A percentile compares a stretch with the other conserved stretches of the same genome.
Conservation (phyloP, 176 grass and related monocot genomes). For the Aegilops bicornis region DNA sequence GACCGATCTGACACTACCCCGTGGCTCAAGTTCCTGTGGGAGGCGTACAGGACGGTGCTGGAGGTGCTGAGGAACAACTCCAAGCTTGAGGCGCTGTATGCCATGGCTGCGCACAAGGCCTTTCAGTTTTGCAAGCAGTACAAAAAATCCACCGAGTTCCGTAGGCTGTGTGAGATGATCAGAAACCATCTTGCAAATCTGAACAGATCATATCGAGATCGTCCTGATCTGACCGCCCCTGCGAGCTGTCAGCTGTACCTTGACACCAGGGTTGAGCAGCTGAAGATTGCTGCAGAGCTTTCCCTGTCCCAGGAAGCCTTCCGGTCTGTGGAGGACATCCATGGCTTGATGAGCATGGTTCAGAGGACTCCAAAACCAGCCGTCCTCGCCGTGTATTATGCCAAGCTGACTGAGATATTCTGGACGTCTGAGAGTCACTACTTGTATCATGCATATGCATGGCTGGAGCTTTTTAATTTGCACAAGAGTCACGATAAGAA, state of each 20-base stretch:
- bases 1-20: constrained; percentile 86
- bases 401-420: constrained; percentile 94
- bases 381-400: constrained; percentile 82
- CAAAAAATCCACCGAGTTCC: constrained; percentile 86
- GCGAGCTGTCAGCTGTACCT: constrained; percentile 86
- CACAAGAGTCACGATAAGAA: constrained; percentile 97
- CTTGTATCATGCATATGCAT: constrained; percentile 89
- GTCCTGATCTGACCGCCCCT: constrained; percentile 72
- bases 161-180: constrained; percentile 91
- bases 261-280: constrained; percentile 86
- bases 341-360: constrained; percentile 88
- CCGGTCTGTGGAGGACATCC: constrained; percentile 85
- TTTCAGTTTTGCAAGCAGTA: constrained; percentile 99
- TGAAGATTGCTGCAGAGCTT: constrained; percentile 85
- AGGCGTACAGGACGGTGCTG: constrained; percentile 88
- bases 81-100: constrained; percentile 83
- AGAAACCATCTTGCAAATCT: constrained; percentile 88
- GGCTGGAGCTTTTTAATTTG: constrained; percentile 88
- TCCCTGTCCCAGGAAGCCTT: constrained; percentile 98
- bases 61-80: constrained; percentile 96
- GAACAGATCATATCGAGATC: constrained; percentile 77
- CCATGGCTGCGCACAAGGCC: constrained; percentile 89
- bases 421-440: constrained; percentile 78
- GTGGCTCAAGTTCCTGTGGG: constrained; percentile 98
- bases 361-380: constrained; percentile 93